Conservation (phyloP, 176 grass and related monocot genomes). For the Pontederia crassipes region DNA sequence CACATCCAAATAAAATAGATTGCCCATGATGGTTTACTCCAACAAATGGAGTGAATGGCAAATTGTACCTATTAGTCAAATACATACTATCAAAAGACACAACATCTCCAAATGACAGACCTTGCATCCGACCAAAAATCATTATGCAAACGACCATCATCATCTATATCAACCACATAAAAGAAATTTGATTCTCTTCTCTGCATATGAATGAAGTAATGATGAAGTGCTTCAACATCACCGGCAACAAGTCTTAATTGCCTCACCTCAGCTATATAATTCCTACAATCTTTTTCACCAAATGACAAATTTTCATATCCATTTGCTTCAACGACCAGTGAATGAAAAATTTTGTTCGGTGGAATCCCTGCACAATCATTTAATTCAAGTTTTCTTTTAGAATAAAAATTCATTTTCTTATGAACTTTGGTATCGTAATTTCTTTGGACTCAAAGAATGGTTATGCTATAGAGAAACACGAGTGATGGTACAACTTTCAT, state of each 20-base stretch:
- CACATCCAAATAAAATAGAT: conserved; percentile 4
- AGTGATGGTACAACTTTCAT: too few species aligned
- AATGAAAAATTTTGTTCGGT: too few species aligned
- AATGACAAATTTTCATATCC: too few species aligned
- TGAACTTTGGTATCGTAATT: too few species aligned
- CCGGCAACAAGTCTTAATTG: neutral
- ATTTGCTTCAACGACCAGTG: too few species aligned
- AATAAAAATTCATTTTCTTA: too few species aligned
- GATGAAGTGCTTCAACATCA: conserved; percentile 5
- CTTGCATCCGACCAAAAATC: conserved; percentile 15
- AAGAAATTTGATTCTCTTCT: too few species aligned
- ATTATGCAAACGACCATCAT: conserved; percentile 2
- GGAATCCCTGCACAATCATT: too few species aligned
- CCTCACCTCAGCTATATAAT: neutral
- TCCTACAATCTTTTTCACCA: neutral
- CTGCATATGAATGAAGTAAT: conserved; percentile 13
- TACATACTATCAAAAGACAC: neutral
- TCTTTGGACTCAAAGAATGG: too few species aligned
- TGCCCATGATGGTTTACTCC: conserved; percentile 11
- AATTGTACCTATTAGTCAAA: conserved; percentile 4
- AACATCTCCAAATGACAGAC: conserved; percentile 8
- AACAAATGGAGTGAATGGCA: conserved; percentile 8
- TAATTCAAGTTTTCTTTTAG: too few species aligned
- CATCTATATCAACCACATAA: conserved; percentile 1
- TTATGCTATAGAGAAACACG: too few species aligned